phyloP scores from a whole-genome alignment of 2,329 filamentous ascomycete genomes.

The Ustulina deusta region DNA sequence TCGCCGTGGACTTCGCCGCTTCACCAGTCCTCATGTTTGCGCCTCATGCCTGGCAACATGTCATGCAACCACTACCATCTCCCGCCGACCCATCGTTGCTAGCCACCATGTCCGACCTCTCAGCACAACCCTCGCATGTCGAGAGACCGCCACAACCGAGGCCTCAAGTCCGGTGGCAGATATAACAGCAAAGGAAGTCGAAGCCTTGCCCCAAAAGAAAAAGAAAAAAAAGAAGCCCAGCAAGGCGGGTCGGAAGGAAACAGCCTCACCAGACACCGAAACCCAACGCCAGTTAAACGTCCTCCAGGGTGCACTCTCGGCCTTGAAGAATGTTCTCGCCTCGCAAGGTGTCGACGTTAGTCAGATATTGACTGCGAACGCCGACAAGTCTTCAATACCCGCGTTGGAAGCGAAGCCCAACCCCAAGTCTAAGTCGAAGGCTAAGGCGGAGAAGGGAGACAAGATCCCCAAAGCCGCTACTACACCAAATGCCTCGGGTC shows the following conservation, averaged over 20 bases:
- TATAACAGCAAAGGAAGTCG: neutral
- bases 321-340: slow-evolving; percentile 55
- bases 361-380: slow-evolving; percentile 36
- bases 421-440: slow-evolving; percentile 10
- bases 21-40: slow-evolving; percentile 48
- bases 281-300: slow-evolving; percentile 49
- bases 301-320: slow-evolving; percentile 53
- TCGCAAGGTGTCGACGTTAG: slow-evolving; percentile 50
- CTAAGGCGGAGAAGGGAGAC: neutral
- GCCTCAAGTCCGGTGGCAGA: slow-evolving; percentile 16
- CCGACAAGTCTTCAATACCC: neutral
- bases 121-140: no score
- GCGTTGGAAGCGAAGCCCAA: slow-evolving; percentile 2
- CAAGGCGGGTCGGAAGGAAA: neutral
- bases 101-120: slow-evolving; percentile 40
- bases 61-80: slow-evolving; percentile 32
- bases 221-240: slow-evolving; percentile 24
- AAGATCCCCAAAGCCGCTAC: neutral
- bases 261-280: slow-evolving; percentile 17
- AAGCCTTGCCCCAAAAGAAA: slow-evolving; percentile 11
- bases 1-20: slow-evolving; percentile 45
- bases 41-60: slow-evolving; percentile 45
- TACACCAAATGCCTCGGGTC: neutral
- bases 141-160: neutral
- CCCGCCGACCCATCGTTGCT: slow-evolving; percentile 30